These are phyloP conservation scores for Entelexis sorbosivorans DNA, from an alignment of 1,139 yeast species.

Conservation along the genomic window DNA sequence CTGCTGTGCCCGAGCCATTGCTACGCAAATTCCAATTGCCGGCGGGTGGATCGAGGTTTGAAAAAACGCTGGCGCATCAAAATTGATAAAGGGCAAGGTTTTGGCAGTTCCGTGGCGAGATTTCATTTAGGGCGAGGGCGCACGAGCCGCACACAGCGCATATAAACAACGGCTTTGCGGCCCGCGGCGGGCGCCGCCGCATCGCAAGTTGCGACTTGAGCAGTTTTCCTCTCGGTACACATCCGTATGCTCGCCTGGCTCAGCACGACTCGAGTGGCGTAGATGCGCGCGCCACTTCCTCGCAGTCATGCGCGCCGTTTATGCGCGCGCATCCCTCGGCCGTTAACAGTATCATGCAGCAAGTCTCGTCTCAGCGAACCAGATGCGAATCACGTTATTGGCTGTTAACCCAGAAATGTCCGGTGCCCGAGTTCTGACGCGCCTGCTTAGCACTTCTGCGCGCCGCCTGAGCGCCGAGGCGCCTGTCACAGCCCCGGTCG, in stretches of 20 bases:
- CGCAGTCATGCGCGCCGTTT: no score
- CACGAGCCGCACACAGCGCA: neutral
- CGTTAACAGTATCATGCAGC: neutral
- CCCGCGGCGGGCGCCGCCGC: no score
- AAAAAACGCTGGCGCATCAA: neutral
- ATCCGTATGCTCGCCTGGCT: no score
- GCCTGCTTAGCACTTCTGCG: slow-evolving; percentile 5
- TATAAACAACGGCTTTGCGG: neutral
- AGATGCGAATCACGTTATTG: slow-evolving; percentile 7
- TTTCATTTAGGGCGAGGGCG: slow-evolving; percentile 3
- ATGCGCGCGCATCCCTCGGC: no score
- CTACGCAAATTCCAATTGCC: neutral
- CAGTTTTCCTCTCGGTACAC: no score
- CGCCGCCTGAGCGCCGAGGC: neutral
- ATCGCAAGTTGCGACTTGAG: no score
- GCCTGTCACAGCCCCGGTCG: neutral
- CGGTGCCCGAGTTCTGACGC: slow-evolving; percentile 5
- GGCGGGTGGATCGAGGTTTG: neutral
- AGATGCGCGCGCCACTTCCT: no score
- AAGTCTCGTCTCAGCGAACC: neutral
- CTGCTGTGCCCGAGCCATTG: slow-evolving; percentile 3
- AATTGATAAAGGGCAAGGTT: slow-evolving; percentile 1
- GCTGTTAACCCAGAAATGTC: slow-evolving; percentile 1
- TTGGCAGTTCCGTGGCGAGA: slow-evolving; percentile 2
- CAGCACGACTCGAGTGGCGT: no score